A percentile compares a stretch with the other conserved stretches of the same genome.
These are phyloP conservation scores for Chaetomium fimeti DNA, from an alignment of 495 filamentous ascomycete genomes.

Conservation along the genomic window DNA sequence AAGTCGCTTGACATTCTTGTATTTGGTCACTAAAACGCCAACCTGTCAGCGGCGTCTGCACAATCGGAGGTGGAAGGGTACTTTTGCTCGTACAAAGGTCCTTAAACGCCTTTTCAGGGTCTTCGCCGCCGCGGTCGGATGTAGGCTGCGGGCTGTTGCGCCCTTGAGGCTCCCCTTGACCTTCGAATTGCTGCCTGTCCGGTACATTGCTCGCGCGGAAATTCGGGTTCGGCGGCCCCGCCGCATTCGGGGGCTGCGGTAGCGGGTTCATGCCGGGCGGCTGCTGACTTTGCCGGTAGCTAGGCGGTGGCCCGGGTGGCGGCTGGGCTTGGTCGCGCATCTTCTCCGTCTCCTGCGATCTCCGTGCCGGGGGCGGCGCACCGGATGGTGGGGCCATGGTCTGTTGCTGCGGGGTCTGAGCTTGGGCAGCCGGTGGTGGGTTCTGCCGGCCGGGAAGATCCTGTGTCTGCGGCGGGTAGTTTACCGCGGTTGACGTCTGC, in stretches of 20 bases:
- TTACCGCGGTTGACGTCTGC: constrained; percentile 35
- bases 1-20: constrained; percentile 94
- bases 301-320: constrained; percentile 48
- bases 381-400: constrained; percentile 53
- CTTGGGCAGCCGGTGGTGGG: constrained; percentile 31
- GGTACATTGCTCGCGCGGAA: constrained; percentile 43
- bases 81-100: constrained; percentile 59
- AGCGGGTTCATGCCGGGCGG: constrained; percentile 46
- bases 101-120: constrained; percentile 57
- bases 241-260: constrained; percentile 42
- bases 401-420: constrained; percentile 41
- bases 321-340: constrained; percentile 44
- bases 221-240: constrained; percentile 33
- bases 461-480: constrained; percentile 37
- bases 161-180: constrained; percentile 46
- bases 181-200: constrained; percentile 44
- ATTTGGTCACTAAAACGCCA: constrained; percentile 70
- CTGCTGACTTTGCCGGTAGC: constrained; percentile 50
- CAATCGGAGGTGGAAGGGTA: not conserved
- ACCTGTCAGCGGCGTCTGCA: constrained; percentile 19
- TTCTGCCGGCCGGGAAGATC: constrained; percentile 36
- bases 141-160: constrained; percentile 62
- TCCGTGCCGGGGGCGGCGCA: constrained; percentile 45
- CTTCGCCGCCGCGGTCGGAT: constrained; percentile 51
- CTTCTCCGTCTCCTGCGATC: constrained; percentile 46